These are phyloP conservation scores for Linum tenue DNA, from an alignment of 345 rosid species.

Conservation along the genomic window DNA sequence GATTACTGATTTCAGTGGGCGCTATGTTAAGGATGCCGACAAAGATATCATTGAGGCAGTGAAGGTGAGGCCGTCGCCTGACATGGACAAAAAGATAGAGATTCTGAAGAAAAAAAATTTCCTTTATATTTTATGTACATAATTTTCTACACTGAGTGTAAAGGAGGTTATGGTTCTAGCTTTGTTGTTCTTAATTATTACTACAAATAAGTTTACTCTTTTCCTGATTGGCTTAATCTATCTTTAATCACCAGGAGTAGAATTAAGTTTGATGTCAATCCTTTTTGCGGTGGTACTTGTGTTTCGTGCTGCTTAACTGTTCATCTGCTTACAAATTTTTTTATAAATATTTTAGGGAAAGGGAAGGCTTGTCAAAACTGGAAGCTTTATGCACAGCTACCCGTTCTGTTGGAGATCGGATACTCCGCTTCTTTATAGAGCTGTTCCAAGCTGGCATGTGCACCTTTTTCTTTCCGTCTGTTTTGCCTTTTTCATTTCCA, in stretches of 20 bases:
- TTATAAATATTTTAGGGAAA: slow-evolving; percentile 40
- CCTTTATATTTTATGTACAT: not conserved
- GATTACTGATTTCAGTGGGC: slow-evolving; percentile 61
- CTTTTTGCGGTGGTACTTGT: not conserved
- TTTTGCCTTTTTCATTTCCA: not conserved
- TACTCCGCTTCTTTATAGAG: slow-evolving; percentile 89
- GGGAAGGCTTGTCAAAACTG: slow-evolving; percentile 83
- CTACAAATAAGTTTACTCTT: not conserved
- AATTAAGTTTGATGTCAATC: not conserved
- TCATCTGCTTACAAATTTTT: not conserved
- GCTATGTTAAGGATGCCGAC: slow-evolving; percentile 87
- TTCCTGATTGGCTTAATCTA: not conserved
- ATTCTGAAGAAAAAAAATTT: no score
- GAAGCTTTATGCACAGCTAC: slow-evolving; percentile 71
- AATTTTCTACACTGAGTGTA: not conserved
- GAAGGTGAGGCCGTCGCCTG: slow-evolving; percentile 45
- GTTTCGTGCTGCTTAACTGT: not conserved
- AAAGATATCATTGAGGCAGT: slow-evolving; percentile 75
- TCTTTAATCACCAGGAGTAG: not conserved
- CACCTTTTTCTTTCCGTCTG: not conserved
- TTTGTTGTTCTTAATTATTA: not conserved
- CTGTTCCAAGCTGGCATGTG: slow-evolving; percentile 88
- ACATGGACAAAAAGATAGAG: not conserved
- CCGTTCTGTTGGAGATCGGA: slow-evolving; percentile 94
- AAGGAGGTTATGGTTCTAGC: not conserved